Conservation (phyloP, 306 rosid genomes). For the Geum urbanum region DNA sequence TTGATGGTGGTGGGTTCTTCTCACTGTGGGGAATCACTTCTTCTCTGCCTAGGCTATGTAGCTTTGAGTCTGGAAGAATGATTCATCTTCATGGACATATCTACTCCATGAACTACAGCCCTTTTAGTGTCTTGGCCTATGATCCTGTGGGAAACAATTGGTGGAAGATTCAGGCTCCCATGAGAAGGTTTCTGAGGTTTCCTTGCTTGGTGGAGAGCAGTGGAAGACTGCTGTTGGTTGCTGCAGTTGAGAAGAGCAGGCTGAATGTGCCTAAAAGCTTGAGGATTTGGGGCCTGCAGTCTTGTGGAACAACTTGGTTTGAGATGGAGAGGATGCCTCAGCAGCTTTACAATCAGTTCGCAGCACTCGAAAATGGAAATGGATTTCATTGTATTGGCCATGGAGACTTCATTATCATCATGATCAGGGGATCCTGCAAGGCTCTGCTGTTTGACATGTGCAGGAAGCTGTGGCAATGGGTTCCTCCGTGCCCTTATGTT, state of each 20-base stretch:
- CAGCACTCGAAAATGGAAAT: conserved; percentile 52
- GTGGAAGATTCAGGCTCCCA: conserved; percentile 91
- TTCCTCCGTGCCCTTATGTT: conserved; percentile 81
- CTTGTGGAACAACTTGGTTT: conserved; percentile 77
- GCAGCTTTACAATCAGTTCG: conserved; percentile 63
- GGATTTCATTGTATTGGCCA: conserved; percentile 79
- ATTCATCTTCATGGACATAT: conserved; percentile 56
- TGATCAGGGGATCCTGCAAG: conserved; percentile 50
- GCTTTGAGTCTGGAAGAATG: conserved; percentile 76
- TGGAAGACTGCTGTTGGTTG: conserved; percentile 61
- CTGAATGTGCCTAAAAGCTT: conserved; percentile 80
- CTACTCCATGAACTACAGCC: conserved; percentile 88
- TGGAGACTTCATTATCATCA: conserved; percentile 65
- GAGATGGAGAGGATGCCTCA: conserved; percentile 97
- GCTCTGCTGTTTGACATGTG: conserved; percentile 59
- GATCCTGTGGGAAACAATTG: conserved; percentile 53
- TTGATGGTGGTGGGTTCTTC: conserved; percentile 74
- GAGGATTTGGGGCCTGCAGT: conserved; percentile 74
- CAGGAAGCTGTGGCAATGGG: conserved; percentile 84
- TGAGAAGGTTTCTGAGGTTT: conserved; percentile 72
- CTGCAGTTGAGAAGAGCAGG: conserved; percentile 90
- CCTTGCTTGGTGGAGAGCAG: conserved; percentile 64
- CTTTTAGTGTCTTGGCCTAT: conserved; percentile 65
- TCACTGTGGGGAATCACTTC: conserved; percentile 82
- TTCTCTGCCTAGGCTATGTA: conserved; percentile 68